Evolutionary conservation across 225 moss, liverwort and hornwort genomes (phyloP), one percentile per base, ranked within the genome.

Genomic region (Asterella californica): DNA sequence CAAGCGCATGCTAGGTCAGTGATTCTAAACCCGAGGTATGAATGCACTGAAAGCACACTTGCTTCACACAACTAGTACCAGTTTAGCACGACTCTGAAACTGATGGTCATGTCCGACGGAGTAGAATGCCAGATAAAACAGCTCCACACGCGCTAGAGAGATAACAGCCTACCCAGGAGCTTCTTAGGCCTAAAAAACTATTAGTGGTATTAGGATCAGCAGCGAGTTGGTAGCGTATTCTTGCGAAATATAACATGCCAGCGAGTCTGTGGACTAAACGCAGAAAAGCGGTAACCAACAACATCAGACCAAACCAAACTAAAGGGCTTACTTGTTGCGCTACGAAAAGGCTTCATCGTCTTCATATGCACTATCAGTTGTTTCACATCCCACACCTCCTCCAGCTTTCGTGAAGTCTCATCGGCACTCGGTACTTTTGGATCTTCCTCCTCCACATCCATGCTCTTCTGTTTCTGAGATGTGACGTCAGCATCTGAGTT

Each of bases 311-410:
- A 47, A 27, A 47, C 18, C 47, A 46, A 47, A n/a, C n/a, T n/a
- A n/a, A n/a, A n/a, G n/a, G 34, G 48, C 48, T 63, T 78, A 78
- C 78, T 60, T 42, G 25, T 24, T 46, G 21, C 34, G 42, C 47
- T 61, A 18, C 60, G 66, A 50, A 78, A 78, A 5, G 78, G 78
- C 64, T 66, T 78, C 64, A 63, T 37, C 15, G 38, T 67, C 45
- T 68, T 68, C 47, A 77, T 47, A 63, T 25, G 38, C 69, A 61
- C 25, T 45, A 82, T 15, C 32, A 99, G 83, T 70, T 88, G 87
- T 72, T 88, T 84, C 52, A 85, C 48, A 61, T 91, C 76, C 89
- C 88, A 85, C 69, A 80, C 38, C 29, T 85, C 79, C 45, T 82
- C 57, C 6, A 74, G 32, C 48, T 74, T 85, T 62, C 33, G 72